Evolutionary conservation across 352 stramenopile species (phyloP).

Genomic region (Blastocystis sp.): DNA sequence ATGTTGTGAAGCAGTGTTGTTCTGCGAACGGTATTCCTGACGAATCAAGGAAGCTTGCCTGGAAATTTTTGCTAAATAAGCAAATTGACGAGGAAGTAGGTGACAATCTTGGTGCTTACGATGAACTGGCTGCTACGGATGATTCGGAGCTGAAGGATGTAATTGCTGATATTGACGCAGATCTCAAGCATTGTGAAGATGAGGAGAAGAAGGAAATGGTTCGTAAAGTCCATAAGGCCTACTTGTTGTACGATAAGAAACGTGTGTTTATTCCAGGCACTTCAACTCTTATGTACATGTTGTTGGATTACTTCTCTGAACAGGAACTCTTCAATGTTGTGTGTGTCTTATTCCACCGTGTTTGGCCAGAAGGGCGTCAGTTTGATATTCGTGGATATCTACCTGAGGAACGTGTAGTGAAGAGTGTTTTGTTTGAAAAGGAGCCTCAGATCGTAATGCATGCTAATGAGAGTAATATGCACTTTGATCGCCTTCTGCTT

Average conservation of each 20-base stretch:
- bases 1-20: conserved; percentile 64
- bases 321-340: conserved; percentile 60
- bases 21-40: conserved; percentile 51
- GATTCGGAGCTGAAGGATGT: conserved; percentile 67
- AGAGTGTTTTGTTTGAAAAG: conserved; percentile 66
- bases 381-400: conserved; percentile 65
- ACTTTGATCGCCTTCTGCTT: conserved; percentile 18
- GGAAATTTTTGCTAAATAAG: conserved; percentile 57
- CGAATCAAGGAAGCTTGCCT: conserved; percentile 7
- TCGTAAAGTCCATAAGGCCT: conserved; percentile 58
- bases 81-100: background rate
- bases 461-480: conserved; percentile 35
- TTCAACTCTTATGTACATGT: conserved; percentile 10
- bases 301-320: conserved; percentile 59
- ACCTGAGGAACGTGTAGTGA: conserved; percentile 52
- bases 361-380: conserved; percentile 20
- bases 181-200: conserved; percentile 47
- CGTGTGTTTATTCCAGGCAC: conserved; percentile 51
- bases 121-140: conserved; percentile 47
- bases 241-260: conserved; percentile 55
- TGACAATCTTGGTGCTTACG: conserved; percentile 39
- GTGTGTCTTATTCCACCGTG: conserved; percentile 38
- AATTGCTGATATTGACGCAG: conserved; percentile 62
- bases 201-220: background rate
- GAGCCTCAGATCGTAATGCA: conserved; percentile 64